These are phyloP conservation scores for Penicillium simplicissimum DNA, from an alignment of 495 filamentous ascomycete genomes.

Conservation along the genomic window DNA sequence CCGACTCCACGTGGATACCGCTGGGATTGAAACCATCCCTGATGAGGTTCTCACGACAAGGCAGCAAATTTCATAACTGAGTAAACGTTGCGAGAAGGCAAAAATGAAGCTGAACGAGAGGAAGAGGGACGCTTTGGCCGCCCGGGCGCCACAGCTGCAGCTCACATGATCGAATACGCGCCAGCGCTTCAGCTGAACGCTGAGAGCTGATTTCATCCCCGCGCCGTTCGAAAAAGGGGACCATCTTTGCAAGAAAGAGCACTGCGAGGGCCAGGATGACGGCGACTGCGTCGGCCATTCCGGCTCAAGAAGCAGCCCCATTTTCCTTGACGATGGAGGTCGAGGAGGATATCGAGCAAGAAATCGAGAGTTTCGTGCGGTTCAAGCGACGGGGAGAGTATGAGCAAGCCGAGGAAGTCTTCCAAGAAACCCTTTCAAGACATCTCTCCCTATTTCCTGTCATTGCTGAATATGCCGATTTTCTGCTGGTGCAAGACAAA, in stretches of 20 bases:
- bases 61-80: too few species aligned
- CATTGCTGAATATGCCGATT: not conserved
- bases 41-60: not conserved
- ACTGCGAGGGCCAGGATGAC: not conserved
- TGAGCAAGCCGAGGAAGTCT: not conserved
- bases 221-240: not conserved
- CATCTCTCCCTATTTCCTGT: not conserved
- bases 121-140: not conserved
- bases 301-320: not conserved
- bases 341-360: slow-evolving; percentile 8
- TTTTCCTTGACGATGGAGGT: slow-evolving; percentile 3
- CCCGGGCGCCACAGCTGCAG: not conserved
- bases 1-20: not conserved
- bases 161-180: not conserved
- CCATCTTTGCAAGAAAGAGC: not conserved
- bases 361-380: slow-evolving; percentile 9
- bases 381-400: slow-evolving; percentile 7
- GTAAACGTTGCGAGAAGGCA: too few species aligned
- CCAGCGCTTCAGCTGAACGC: not conserved
- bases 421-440: not conserved
- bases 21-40: not conserved
- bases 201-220: not conserved
- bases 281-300: not conserved
- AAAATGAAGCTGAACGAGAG: not conserved
- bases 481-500: not conserved